Evolutionary conservation across 2,329 filamentous ascomycete species (phyloP).

Genomic region (Aspergillus costaricaensis): DNA sequence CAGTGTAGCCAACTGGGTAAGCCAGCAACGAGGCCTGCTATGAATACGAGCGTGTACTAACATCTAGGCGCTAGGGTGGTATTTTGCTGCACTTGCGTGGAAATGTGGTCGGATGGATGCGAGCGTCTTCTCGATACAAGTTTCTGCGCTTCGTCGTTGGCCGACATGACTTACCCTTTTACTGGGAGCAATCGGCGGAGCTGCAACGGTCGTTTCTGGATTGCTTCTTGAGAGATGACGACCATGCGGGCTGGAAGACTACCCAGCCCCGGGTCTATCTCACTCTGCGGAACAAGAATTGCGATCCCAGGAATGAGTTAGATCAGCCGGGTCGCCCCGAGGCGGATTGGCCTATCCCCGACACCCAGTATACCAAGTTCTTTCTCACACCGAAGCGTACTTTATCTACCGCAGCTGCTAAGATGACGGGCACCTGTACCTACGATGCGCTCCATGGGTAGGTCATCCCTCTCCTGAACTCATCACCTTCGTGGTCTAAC

Average conservation of each 20-base stretch:
- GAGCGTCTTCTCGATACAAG: conserved; percentile 65
- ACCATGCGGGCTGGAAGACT: conserved; percentile 42
- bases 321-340: conserved; percentile 45
- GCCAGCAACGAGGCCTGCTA: not conserved
- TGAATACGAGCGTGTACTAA: not conserved
- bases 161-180: conserved; percentile 70
- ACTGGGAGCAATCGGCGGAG: conserved; percentile 66
- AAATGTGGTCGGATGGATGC: conserved; percentile 64
- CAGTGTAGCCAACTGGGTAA: conserved; percentile 65
- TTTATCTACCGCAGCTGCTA: not conserved
- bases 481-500: conserved; percentile 14
- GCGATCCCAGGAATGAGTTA: conserved; percentile 63
- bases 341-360: not conserved
- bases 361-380: not conserved
- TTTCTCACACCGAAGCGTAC: not conserved
- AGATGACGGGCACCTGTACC: not conserved
- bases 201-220: conserved; percentile 67
- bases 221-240: conserved; percentile 67
- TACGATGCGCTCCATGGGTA: not conserved
- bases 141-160: conserved; percentile 68
- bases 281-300: conserved; percentile 63
- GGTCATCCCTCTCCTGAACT: not conserved
- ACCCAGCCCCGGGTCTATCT: conserved; percentile 61
- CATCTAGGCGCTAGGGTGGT: conserved; percentile 42
- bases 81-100: conserved; percentile 67